Percentiles rank a stretch among this genome's conserved stretches.
phyloP scores from a whole-genome alignment of 2,329 filamentous ascomycete genomes.

The Pestalotiopsis sp. region DNA sequence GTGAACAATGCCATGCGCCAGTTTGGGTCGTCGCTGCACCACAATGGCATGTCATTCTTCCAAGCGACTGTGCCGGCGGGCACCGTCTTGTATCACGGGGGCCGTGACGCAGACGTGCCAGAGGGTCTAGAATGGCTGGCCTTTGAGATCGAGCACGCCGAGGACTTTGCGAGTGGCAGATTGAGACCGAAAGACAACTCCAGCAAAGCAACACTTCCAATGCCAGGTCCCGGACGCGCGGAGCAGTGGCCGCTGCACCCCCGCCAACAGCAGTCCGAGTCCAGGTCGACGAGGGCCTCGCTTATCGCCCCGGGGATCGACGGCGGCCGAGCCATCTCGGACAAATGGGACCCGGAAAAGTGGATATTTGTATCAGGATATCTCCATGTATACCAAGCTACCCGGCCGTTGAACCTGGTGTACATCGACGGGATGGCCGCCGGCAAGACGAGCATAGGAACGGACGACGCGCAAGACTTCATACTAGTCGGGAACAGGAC shows the following conservation, averaged over 20 bases:
- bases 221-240: background rate
- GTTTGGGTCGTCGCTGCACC: slow-evolving; percentile 72
- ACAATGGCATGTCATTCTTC: slow-evolving; percentile 77
- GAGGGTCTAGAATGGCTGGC: slow-evolving; percentile 70
- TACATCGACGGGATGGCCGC: slow-evolving; percentile 74
- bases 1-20: slow-evolving; percentile 73
- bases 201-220: background rate
- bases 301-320: background rate
- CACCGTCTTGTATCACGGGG: slow-evolving; percentile 71
- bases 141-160: slow-evolving; percentile 76
- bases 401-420: slow-evolving; percentile 55
- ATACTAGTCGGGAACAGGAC: slow-evolving; percentile 51
- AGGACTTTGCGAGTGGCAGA: slow-evolving; percentile 56
- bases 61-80: slow-evolving; percentile 65
- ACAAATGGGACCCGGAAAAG: slow-evolving; percentile 4
- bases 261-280: background rate
- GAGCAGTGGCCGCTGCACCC: background rate
- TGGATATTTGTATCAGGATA: slow-evolving; percentile 50
- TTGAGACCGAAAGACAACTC: background rate
- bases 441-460: slow-evolving; percentile 66
- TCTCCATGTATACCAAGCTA: slow-evolving; percentile 67
- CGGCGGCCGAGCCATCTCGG: background rate
- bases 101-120: slow-evolving; percentile 44
- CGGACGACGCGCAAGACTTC: slow-evolving; percentile 68
- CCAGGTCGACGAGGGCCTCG: background rate